Conservation (phyloP, 2,329 filamentous ascomycete species). For the Botryotinia calthae region DNA sequence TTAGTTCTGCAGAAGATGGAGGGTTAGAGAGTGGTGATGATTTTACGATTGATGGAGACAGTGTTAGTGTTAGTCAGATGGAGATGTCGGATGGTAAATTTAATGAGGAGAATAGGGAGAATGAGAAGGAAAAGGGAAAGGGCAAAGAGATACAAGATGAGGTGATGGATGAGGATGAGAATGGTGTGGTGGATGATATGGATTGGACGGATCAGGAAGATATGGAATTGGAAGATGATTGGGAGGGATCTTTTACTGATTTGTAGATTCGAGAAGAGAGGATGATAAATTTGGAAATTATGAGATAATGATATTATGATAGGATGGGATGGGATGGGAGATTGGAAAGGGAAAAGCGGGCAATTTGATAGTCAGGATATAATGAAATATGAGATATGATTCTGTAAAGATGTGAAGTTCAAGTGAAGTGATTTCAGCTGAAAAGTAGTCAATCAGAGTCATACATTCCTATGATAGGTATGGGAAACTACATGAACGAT, state of each 20-base stretch:
- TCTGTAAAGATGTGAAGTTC: too few relatives aligned
- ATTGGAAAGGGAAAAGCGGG: neutral
- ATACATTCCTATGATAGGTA: too few relatives aligned
- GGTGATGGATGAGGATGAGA: neutral
- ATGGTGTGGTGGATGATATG: neutral
- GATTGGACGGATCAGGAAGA: neutral
- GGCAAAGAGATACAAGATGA: neutral
- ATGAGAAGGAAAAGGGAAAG: neutral
- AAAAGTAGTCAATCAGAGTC: too few relatives aligned
- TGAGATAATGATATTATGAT: neutral
- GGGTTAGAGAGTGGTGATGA: neutral
- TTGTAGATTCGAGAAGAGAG: neutral
- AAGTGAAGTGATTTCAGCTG: too few relatives aligned
- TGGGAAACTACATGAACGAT: too few relatives aligned
- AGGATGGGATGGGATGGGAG: neutral
- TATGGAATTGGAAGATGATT: neutral
- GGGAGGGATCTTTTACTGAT: slow-evolving; percentile 6
- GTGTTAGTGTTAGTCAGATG: neutral
- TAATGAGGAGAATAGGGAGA: neutral
- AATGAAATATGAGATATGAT: neutral
- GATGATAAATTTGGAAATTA: neutral
- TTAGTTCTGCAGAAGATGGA: neutral
- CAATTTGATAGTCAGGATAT: neutral
- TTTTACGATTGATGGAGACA: neutral
- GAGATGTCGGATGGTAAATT: neutral